phyloP scores from a whole-genome alignment of 2,329 filamentous ascomycete species.

The Xylaria sp. region DNA sequence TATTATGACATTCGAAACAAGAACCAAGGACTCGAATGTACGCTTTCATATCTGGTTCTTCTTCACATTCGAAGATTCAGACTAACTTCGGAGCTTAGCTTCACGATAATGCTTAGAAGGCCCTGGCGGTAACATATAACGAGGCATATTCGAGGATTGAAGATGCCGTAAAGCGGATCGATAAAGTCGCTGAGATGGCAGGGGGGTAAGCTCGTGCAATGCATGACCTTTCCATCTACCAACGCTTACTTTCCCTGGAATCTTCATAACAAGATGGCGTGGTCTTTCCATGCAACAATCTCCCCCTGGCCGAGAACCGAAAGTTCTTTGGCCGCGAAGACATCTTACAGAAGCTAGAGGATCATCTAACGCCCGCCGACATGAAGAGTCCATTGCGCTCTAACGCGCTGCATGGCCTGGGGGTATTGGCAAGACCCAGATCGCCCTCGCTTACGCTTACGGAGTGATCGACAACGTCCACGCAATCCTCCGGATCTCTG shows the following conservation, averaged over 20 bases:
- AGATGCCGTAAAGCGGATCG: not conserved
- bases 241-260: not conserved
- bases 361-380: not conserved
- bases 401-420: not conserved
- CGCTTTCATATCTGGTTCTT: not conserved
- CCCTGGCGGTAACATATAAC: not conserved
- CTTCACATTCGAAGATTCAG: not conserved
- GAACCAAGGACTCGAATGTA: not conserved
- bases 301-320: not conserved
- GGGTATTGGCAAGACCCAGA: not conserved
- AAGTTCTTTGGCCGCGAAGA: not conserved
- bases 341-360: not conserved
- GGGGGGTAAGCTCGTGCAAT: not conserved
- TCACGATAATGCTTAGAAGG: not conserved
- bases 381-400: not conserved
- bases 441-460: not conserved
- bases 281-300: conserved; percentile 1
- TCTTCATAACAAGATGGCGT: not conserved
- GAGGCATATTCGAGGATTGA: not conserved
- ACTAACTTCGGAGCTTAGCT: not conserved
- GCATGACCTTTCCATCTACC: not conserved
- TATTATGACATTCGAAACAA: conserved; percentile 4
- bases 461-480: not conserved
- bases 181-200: conserved; percentile 5
- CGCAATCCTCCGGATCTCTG: not conserved